Percentiles rank a stretch among this genome's conserved stretches.
Evolutionary conservation across 768 basidiomycete species (phyloP).

Genomic region (Kwoniella dejecticola): DNA sequence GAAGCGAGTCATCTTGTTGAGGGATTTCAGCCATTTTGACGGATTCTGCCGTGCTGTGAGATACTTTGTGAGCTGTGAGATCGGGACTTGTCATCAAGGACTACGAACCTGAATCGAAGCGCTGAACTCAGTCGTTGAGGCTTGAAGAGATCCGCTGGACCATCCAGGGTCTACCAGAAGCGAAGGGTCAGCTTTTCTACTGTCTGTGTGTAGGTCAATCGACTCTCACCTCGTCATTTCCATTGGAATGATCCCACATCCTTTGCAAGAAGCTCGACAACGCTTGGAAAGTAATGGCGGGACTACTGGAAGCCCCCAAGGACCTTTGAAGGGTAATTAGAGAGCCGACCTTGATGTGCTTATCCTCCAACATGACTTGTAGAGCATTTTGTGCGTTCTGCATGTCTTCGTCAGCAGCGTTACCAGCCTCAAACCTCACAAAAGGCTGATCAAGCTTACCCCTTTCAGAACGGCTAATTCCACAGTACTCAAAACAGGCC

Average conservation of each 20-base stretch:
- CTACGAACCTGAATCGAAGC: conserved; percentile 42
- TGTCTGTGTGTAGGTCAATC: not conserved
- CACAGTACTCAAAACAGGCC: conserved; percentile 16
- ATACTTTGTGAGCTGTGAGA: not conserved
- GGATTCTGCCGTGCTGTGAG: conserved; percentile 11
- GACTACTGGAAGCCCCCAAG: not conserved
- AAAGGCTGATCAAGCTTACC: conserved; percentile 6
- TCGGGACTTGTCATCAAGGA: not conserved
- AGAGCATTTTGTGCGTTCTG: not conserved
- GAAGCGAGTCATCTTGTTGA: conserved; percentile 22
- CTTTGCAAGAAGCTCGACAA: conserved; percentile 17
- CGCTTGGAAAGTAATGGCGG: conserved; percentile 15
- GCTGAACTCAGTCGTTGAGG: conserved; percentile 38
- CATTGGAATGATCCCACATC: conserved; percentile 22
- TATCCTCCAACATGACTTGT: conserved; percentile 3
- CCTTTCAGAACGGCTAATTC: conserved; percentile 13
- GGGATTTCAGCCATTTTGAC: conserved; percentile 26
- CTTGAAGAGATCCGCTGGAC: conserved; percentile 46
- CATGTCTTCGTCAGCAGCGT: not conserved
- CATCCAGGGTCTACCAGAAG: conserved; percentile 16
- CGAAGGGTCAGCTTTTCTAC: too few relatives aligned
- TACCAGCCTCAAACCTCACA: not conserved
- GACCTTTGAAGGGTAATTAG: conserved; percentile 5
- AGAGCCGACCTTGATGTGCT: conserved; percentile 1
- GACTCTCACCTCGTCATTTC: conserved; percentile 10